Conservation (phyloP, 202 grass and related monocot genomes). For the Setaria viridis region DNA sequence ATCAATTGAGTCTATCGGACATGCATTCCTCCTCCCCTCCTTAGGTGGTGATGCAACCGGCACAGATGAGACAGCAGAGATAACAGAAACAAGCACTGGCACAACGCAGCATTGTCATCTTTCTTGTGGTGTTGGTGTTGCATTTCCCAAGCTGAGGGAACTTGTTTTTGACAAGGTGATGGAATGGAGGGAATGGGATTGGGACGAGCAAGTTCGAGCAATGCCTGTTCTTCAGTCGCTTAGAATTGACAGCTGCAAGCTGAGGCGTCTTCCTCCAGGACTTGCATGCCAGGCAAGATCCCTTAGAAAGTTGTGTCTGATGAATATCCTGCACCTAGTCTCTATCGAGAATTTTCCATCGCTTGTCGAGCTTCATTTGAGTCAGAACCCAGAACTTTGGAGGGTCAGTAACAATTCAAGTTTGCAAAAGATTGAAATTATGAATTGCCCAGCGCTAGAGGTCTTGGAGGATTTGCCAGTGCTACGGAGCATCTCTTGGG, state of each 20-base stretch:
- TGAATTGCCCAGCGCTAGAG: not conserved
- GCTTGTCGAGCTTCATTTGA: not conserved
- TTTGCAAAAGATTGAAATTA: constrained; percentile 1
- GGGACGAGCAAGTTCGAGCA: not conserved
- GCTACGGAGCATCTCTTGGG: not conserved
- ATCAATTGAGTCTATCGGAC: not conserved
- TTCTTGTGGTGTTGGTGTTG: not conserved
- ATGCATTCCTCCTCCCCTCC: not conserved
- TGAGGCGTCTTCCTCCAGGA: not conserved
- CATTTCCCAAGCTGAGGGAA: constrained; percentile 9
- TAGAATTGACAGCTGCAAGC: constrained; percentile 5
- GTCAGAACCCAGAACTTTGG: not conserved
- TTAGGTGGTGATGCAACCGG: not conserved
- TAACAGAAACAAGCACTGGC: not conserved
- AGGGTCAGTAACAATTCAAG: not conserved
- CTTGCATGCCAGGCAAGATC: not conserved
- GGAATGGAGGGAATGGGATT: not conserved
- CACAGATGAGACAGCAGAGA: not conserved
- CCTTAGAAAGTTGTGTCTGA: not conserved
- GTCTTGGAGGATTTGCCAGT: not conserved
- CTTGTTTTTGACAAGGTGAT: not conserved
- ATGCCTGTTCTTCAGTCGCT: constrained; percentile 4
- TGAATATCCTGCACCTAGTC: constrained; percentile 4
- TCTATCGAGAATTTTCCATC: not conserved
- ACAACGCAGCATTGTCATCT: not conserved